Percentiles rank a stretch among this genome's conserved stretches.
These are phyloP conservation scores for Cairneyella variabilis DNA, from an alignment of 495 filamentous ascomycete species.

Conservation along the genomic window DNA sequence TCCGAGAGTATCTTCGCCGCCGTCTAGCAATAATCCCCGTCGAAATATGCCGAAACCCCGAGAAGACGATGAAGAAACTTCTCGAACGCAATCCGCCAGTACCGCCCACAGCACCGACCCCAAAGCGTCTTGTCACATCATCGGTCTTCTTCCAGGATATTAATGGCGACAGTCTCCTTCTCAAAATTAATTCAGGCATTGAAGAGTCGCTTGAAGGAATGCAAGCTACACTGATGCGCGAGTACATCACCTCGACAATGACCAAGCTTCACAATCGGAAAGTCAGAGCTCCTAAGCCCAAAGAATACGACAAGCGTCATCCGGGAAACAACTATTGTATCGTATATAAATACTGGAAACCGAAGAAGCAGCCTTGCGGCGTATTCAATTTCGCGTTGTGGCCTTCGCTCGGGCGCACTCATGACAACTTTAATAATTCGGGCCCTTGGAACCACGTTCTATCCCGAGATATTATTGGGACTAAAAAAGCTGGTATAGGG, in stretches of 20 bases:
- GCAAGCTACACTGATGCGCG: neutral
- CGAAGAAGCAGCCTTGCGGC: neutral
- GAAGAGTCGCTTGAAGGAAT: neutral
- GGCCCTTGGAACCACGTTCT: neutral
- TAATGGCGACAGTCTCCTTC: neutral
- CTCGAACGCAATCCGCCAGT: too few species aligned
- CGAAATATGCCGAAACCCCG: neutral
- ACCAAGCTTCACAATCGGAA: neutral
- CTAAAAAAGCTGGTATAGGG: neutral
- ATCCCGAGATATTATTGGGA: neutral
- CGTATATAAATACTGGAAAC: neutral
- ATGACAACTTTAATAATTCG: neutral
- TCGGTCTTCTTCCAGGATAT: neutral
- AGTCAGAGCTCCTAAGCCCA: neutral
- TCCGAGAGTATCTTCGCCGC: neutral
- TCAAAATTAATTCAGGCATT: neutral
- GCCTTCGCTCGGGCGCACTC: neutral
- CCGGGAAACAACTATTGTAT: neutral
- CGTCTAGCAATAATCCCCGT: neutral
- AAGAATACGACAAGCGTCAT: neutral
- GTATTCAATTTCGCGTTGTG: neutral
- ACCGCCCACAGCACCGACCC: neutral
- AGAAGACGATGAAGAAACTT: neutral
- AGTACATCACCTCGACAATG: neutral
- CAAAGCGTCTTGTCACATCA: neutral